These are phyloP conservation scores for Knoxia roxburghii DNA, from an alignment of 257 asterid genomes.

Conservation along the genomic window DNA sequence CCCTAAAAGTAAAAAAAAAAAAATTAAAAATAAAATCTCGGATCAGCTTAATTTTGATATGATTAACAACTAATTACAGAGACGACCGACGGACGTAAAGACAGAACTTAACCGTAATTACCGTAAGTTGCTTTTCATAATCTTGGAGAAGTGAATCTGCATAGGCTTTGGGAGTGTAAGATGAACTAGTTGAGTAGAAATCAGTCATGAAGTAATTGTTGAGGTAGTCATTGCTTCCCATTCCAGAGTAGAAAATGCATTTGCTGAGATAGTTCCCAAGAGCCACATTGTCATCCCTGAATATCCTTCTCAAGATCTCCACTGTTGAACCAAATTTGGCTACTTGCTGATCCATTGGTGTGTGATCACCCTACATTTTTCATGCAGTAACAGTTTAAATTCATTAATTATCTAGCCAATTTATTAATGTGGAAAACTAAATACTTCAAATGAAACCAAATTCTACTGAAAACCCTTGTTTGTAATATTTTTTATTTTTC, in stretches of 20 bases:
- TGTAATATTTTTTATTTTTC: too few species aligned
- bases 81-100: too few species aligned
- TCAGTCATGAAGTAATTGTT: constrained; percentile 82
- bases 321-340: constrained; percentile 54
- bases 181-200: constrained; percentile 52
- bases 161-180: constrained; percentile 57
- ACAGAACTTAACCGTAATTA: too few species aligned
- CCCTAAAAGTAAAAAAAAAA: constrained; percentile 20
- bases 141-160: constrained; percentile 75
- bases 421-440: too few species aligned
- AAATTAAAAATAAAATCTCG: not conserved
- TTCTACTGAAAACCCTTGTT: too few species aligned
- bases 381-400: too few species aligned
- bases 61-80: too few species aligned
- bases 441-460: too few species aligned
- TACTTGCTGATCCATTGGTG: constrained; percentile 71
- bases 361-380: constrained; percentile 59
- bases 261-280: constrained; percentile 54
- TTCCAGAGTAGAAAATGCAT: constrained; percentile 68
- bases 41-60: too few species aligned
- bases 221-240: constrained; percentile 91
- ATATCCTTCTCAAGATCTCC: constrained; percentile 46
- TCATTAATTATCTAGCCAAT: too few species aligned
- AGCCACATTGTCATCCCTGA: constrained; percentile 50
- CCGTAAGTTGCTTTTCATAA: constrained; percentile 57